Evolutionary conservation across 1,139 yeast species (phyloP).

Genomic region (Suhomyces kunorum): DNA sequence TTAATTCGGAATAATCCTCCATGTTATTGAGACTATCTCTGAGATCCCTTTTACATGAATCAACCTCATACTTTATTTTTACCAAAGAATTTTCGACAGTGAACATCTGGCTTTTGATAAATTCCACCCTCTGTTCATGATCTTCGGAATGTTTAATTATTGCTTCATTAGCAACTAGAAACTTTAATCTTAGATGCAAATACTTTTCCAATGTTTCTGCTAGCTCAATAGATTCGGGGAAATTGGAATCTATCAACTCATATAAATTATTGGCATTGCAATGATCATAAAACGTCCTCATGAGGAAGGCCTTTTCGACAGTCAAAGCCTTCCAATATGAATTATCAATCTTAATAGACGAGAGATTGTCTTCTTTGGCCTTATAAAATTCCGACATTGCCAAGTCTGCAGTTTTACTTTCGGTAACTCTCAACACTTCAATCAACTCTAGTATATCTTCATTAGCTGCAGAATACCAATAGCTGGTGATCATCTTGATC

Average conservation of each 20-base stretch:
- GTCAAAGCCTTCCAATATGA: slow-evolving; percentile 71
- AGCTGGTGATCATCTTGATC: slow-evolving; percentile 61
- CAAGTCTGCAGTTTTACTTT: slow-evolving; percentile 62
- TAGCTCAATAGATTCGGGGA: slow-evolving; percentile 79
- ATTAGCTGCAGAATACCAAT: slow-evolving; percentile 71
- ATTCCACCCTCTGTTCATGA: slow-evolving; percentile 17
- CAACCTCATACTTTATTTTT: slow-evolving; percentile 19
- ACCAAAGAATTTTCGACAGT: slow-evolving; percentile 17
- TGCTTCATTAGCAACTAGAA: slow-evolving; percentile 33
- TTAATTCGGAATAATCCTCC: slow-evolving; percentile 18
- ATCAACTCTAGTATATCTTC: slow-evolving; percentile 73
- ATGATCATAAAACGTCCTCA: slow-evolving; percentile 65
- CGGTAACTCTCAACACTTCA: slow-evolving; percentile 67
- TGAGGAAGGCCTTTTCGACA: slow-evolving; percentile 72
- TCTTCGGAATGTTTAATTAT: slow-evolving; percentile 17
- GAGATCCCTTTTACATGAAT: slow-evolving; percentile 14
- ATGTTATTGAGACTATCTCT: slow-evolving; percentile 13
- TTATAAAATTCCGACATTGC: slow-evolving; percentile 68
- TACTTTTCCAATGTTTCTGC: slow-evolving; percentile 60
- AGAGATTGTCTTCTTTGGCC: slow-evolving; percentile 60
- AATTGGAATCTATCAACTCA: slow-evolving; percentile 66
- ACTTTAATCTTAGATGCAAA: slow-evolving; percentile 45
- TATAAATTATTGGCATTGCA: slow-evolving; percentile 55
- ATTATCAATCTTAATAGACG: slow-evolving; percentile 56
- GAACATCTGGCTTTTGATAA: slow-evolving; percentile 18